A percentile compares a stretch with the other conserved stretches of the same genome.
These are phyloP conservation scores for Termitomyces sp. DNA, from an alignment of 768 basidiomycete species.

Conservation along the genomic window DNA sequence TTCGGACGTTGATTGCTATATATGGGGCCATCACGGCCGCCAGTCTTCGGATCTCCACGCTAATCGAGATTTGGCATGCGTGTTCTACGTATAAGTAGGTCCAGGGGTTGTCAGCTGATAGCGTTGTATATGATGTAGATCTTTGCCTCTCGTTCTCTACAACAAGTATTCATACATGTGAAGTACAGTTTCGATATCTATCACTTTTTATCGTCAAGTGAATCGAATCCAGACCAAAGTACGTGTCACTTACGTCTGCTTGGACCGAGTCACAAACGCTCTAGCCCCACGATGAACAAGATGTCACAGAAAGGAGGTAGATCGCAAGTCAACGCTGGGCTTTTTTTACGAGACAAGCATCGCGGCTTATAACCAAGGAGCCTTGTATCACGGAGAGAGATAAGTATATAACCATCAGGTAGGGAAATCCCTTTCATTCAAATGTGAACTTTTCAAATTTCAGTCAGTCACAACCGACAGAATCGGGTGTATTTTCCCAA, in stretches of 20 bases:
- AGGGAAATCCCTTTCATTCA: not conserved
- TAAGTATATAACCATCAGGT: not conserved
- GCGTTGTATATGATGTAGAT: not conserved
- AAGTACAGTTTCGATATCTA: too few relatives aligned
- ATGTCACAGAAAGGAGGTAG: too few relatives aligned
- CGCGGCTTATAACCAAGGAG: not conserved
- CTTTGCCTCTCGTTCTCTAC: too few relatives aligned
- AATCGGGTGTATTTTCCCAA: too few relatives aligned
- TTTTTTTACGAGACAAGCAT: not conserved
- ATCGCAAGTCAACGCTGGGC: not conserved
- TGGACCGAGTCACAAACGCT: too few relatives aligned
- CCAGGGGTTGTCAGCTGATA: not conserved
- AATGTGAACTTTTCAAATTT: too few relatives aligned
- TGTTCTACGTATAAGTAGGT: not conserved
- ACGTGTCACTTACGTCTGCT: too few relatives aligned
- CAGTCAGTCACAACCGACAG: too few relatives aligned
- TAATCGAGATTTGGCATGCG: not conserved
- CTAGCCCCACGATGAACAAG: too few relatives aligned
- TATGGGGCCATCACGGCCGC: not conserved
- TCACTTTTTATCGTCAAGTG: too few relatives aligned
- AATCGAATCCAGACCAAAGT: too few relatives aligned
- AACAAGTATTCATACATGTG: too few relatives aligned
- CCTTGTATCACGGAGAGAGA: not conserved
- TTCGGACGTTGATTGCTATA: not conserved
- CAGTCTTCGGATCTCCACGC: constrained; percentile 6